phyloP scores from a whole-genome alignment of 1,284 basidiomycete species.

The Phylloporus sp. region DNA sequence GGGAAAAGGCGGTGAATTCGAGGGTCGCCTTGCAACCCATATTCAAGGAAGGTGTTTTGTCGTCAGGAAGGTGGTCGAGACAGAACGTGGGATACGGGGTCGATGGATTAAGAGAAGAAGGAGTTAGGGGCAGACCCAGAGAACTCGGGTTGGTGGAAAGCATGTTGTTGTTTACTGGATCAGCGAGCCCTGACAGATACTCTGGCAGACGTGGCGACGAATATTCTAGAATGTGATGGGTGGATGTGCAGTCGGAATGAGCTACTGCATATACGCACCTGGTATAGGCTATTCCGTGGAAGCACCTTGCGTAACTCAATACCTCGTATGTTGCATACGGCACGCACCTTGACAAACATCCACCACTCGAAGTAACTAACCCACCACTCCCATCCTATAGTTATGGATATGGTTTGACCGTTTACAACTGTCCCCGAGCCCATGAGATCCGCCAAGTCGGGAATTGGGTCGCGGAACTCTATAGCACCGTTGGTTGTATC shows the following conservation, averaged over 20 bases:
- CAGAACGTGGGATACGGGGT: constrained; percentile 18
- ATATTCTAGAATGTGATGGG: constrained; percentile 5
- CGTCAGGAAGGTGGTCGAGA: constrained; percentile 33
- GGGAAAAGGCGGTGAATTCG: constrained; percentile 41
- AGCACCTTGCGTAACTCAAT: constrained; percentile 10
- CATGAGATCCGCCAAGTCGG: constrained; percentile 41
- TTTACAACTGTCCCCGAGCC: constrained; percentile 19
- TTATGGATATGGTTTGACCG: constrained; percentile 32
- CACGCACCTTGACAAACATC: constrained; percentile 36
- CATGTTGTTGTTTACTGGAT: constrained; percentile 8
- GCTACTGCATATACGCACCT: constrained; percentile 32
- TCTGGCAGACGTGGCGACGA: not conserved
- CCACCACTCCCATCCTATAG: constrained; percentile 41
- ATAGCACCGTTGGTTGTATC: constrained; percentile 38
- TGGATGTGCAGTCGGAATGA: not conserved
- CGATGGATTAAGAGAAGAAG: constrained; percentile 14
- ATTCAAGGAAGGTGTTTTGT: constrained; percentile 13
- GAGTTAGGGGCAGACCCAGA: constrained; percentile 2
- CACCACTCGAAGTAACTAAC: constrained; percentile 34
- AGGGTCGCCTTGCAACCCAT: constrained; percentile 24
- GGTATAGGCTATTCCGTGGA: constrained; percentile 19
- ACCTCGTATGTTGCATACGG: not conserved
- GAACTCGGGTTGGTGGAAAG: constrained; percentile 1
- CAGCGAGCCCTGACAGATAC: not conserved
- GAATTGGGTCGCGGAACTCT: constrained; percentile 42